Base-by-base conservation (phyloP, 257 asterid genomes). In the Ocimum tenuiflorum region DNA sequence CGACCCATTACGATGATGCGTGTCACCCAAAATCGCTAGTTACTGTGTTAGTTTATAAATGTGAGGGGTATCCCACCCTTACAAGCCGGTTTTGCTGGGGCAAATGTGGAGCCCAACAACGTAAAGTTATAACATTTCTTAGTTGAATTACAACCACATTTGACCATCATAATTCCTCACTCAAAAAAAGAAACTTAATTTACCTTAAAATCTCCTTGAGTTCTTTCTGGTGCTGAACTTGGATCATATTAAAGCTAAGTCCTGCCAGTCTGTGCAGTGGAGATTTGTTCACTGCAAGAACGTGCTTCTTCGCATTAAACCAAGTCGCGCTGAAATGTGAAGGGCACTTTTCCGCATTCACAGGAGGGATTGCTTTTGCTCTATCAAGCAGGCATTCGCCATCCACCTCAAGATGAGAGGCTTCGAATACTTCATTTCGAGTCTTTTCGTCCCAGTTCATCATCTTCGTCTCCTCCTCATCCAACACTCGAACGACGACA, bases 191-290 rank as follows among this genome's bases (percentile, higher is more conserved):
- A n/a, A n/a, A n/a, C 31, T 27, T 27, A 27, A 27, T 27, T 27
- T 27, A 76, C 94, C 87, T 80, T 64, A 81, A 42, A 19, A 80
- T 68, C 8, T 81, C 82, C 74, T 79, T 80, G 3, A 88, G 83
- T 5, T 85, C 83, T 13, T 77, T 52, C 65, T 84, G 95, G 60
- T 81, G 91, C 36, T 74, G 70, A 61, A 69, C 70, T 77, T 89
- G 95, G 65, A 75, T 64, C 0, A 69, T 71, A 64, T 89, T 89
- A 43, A 81, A 89, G 72, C 89, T 85, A 53, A 84, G 85, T 41
- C 74, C 73, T 1, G 91, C 87, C 10, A 86, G 63, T 13, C 78
- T 24, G 4, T 74, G 67, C 73, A 88, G 22, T 5, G 9, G 18
- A 7, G 74, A 8, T 10, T 70, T 67, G 42, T 36, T 14, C 2